phyloP scores from a whole-genome alignment of 306 rosid species.

The Rubus idaeus region DNA sequence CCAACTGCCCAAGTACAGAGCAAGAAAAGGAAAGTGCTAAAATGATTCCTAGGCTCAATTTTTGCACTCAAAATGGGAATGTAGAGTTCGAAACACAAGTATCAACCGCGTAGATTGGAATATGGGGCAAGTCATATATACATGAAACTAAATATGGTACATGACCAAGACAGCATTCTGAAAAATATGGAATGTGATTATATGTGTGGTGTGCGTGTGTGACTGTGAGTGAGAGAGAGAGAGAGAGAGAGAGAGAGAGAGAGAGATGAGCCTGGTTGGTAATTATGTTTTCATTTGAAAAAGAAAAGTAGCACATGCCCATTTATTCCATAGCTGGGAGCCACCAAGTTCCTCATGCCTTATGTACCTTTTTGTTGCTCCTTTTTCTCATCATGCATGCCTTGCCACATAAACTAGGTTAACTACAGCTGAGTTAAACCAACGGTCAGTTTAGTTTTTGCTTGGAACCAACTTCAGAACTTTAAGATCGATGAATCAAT shows the following conservation, averaged over 20 bases:
- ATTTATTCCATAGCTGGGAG: conserved; percentile 10
- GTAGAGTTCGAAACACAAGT: not conserved
- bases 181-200: not conserved
- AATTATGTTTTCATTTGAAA: conserved; percentile 14
- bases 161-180: conserved; percentile 22
- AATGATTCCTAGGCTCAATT: conserved; percentile 24
- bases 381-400: not conserved
- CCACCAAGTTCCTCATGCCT: conserved; percentile 18
- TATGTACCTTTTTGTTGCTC: not conserved
- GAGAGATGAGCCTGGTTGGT: not conserved
- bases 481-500: not conserved
- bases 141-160: conserved; percentile 14
- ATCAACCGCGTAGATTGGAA: conserved; percentile 14
- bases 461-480: not conserved
- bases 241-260: not conserved
- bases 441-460: not conserved
- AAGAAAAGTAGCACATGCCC: conserved; percentile 8
- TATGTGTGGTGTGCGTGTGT: conserved; percentile 14
- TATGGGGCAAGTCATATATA: conserved; percentile 15
- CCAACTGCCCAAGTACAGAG: no score
- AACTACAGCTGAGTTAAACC: not conserved
- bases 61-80: conserved; percentile 6
- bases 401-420: conserved; percentile 2
- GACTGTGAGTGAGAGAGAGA: not conserved
- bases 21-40: conserved; percentile 14